These are phyloP conservation scores for Suillus subalutaceus DNA, from an alignment of 768 basidiomycete genomes.

Conservation along the genomic window DNA sequence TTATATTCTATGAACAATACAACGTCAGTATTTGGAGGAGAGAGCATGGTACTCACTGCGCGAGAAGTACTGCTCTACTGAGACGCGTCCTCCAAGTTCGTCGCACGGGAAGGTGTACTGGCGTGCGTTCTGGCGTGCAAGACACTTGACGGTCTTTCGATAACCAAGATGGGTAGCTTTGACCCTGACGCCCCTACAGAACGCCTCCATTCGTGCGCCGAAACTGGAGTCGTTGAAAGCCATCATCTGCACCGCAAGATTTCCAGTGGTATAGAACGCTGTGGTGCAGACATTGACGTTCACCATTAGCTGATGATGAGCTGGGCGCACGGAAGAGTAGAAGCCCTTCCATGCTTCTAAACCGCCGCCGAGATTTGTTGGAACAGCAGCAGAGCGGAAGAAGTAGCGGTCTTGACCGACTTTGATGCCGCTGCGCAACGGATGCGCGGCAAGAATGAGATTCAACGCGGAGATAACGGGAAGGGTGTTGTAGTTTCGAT, in stretches of 20 bases:
- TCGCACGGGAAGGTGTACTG: conserved; percentile 44
- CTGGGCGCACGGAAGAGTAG: conserved; percentile 43
- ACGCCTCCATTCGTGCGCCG: conserved; percentile 60
- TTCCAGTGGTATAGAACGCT: conserved; percentile 47
- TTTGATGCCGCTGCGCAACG: conserved; percentile 51
- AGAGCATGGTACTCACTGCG: conserved; percentile 39
- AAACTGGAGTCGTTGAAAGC: conserved; percentile 51
- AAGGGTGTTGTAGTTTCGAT: conserved; percentile 45
- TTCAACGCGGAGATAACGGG: conserved; percentile 56
- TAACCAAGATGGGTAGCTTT: conserved; percentile 73
- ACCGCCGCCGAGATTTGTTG: conserved; percentile 48
- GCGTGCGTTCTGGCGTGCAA: conserved; percentile 44
- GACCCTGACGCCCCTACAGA: conserved; percentile 68
- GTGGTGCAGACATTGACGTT: conserved; percentile 58
- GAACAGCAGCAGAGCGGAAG: conserved; percentile 40
- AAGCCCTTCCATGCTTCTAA: conserved; percentile 62
- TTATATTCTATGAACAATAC: conserved; percentile 42
- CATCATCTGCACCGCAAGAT: conserved; percentile 46
- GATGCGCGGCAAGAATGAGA: conserved; percentile 47
- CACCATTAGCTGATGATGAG: conserved; percentile 51
- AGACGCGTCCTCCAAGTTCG: conserved; percentile 41
- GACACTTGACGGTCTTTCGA: conserved; percentile 66
- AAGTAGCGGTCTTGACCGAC: conserved; percentile 58
- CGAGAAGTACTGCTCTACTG: conserved; percentile 51
- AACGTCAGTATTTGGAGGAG: neutral